phyloP scores from a whole-genome alignment of 176 grass and related monocot genomes.

The Melocanna baccifera region DNA sequence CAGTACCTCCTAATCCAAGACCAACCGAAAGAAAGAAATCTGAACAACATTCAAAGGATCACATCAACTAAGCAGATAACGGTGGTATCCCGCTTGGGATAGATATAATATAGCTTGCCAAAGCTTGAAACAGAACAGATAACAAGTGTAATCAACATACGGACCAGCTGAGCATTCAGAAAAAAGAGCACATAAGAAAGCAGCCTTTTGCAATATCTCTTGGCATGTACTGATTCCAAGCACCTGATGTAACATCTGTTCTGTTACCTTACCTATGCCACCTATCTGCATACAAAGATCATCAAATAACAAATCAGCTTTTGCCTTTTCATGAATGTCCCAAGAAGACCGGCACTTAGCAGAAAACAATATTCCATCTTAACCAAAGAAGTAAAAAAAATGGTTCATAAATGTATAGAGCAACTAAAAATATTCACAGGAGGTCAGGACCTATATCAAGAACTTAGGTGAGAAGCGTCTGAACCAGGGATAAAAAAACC shows the following conservation, averaged over 20 bases:
- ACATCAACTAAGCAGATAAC: neutral
- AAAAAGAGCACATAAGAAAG: slow-evolving; percentile 81
- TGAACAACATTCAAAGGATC: slow-evolving; percentile 36
- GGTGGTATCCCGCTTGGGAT: neutral
- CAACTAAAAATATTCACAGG: neutral
- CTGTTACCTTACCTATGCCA: slow-evolving; percentile 97
- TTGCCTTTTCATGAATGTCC: slow-evolving; percentile 16
- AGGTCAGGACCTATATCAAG: neutral
- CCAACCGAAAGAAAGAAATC: slow-evolving; percentile 98
- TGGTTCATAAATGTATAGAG: slow-evolving; percentile 1
- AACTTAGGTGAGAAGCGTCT: neutral
- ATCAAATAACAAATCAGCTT: slow-evolving; percentile 47
- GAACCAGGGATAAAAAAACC: too few relatives aligned
- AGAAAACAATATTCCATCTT: neutral
- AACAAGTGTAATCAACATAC: slow-evolving; percentile 32
- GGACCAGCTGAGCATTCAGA: slow-evolving; percentile 79
- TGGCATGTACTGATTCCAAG: slow-evolving; percentile 87
- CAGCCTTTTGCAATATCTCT: slow-evolving; percentile 75
- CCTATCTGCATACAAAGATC: slow-evolving; percentile 77
- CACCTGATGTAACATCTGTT: slow-evolving; percentile 72
- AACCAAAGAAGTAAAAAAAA: neutral
- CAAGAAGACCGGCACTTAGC: neutral
- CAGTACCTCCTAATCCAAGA: slow-evolving; percentile 80
- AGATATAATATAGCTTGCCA: slow-evolving; percentile 25
- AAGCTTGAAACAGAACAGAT: slow-evolving; percentile 28